These are phyloP conservation scores for Farysia itapuensis DNA, from an alignment of 1,284 basidiomycete species.

Conservation along the genomic window DNA sequence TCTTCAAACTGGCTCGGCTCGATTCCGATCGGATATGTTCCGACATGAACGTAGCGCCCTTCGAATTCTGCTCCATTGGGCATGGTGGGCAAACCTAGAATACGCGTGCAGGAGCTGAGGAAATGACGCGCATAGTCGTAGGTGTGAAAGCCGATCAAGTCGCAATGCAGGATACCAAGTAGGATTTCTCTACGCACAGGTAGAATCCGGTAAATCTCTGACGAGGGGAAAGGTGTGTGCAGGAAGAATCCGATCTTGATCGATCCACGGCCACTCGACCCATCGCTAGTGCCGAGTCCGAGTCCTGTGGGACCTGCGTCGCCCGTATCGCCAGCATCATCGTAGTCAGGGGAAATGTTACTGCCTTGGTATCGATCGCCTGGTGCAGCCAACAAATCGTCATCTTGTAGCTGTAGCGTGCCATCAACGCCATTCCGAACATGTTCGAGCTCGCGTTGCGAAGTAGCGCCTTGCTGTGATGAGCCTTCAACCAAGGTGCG, in stretches of 20 bases:
- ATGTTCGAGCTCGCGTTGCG: slow-evolving; percentile 51
- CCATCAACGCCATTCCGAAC: slow-evolving; percentile 51
- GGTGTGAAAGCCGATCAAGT: slow-evolving; percentile 86
- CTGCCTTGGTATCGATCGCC: slow-evolving; percentile 4
- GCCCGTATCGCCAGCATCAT: neutral
- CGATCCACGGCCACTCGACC: slow-evolving; percentile 44
- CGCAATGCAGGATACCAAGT: slow-evolving; percentile 90
- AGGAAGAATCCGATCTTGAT: slow-evolving; percentile 88
- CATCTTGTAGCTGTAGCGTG: slow-evolving; percentile 42
- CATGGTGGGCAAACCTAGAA: slow-evolving; percentile 92
- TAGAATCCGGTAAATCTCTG: slow-evolving; percentile 88
- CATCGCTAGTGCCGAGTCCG: slow-evolving; percentile 45
- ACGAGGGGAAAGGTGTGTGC: slow-evolving; percentile 96
- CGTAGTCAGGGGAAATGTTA: slow-evolving; percentile 1
- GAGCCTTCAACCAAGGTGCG: slow-evolving; percentile 75
- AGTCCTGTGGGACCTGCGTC: slow-evolving; percentile 4
- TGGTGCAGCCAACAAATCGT: slow-evolving; percentile 45
- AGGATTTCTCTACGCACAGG: slow-evolving; percentile 96
- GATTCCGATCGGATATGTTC: slow-evolving; percentile 98
- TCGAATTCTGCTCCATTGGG: slow-evolving; percentile 95
- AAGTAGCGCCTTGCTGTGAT: slow-evolving; percentile 61
- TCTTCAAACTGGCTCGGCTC: slow-evolving; percentile 88
- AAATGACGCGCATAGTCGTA: slow-evolving; percentile 99
- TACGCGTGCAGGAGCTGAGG: slow-evolving; percentile 94
- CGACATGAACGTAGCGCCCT: slow-evolving; percentile 90